Conservation (phyloP, 352 stramenopile genomes). For the Globisporangium iwayamae region DNA sequence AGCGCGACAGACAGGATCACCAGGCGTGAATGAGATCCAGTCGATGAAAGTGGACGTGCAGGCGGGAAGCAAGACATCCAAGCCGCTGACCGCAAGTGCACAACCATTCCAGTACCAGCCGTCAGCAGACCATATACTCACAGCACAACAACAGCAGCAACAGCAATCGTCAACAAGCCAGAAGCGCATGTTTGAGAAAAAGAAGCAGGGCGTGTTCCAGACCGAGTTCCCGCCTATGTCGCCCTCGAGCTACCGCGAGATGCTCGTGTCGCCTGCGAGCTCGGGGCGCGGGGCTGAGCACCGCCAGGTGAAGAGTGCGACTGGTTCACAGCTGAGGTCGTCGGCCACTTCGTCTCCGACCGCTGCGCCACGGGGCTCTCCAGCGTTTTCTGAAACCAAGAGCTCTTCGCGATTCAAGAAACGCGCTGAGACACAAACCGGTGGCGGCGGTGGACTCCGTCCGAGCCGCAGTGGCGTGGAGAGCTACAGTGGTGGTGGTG, state of each 20-base stretch:
- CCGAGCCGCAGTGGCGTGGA: neutral
- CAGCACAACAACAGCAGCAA: conserved; percentile 20
- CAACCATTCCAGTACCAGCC: conserved; percentile 4
- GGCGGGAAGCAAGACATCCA: conserved; percentile 18
- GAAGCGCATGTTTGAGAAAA: conserved; percentile 21
- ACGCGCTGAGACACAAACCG: neutral
- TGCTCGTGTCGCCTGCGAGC: conserved; percentile 8
- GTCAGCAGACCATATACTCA: neutral
- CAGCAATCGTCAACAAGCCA: conserved; percentile 6
- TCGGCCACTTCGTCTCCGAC: neutral
- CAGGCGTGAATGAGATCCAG: conserved; percentile 10
- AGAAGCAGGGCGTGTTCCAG: conserved; percentile 1
- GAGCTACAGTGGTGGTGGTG: neutral
- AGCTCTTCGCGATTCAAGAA: conserved; percentile 6
- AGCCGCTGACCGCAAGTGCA: neutral
- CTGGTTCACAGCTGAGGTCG: neutral
- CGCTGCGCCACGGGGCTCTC: conserved; percentile 3
- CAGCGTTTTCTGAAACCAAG: conserved; percentile 3
- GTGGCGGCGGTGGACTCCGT: neutral
- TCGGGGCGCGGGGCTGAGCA: neutral
- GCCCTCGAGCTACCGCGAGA: conserved; percentile 7
- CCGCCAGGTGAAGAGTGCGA: neutral
- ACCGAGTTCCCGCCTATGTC: conserved; percentile 9
- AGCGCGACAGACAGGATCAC: neutral
- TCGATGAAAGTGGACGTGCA: conserved; percentile 31